Percentiles rank a stretch among this genome's conserved stretches.
Evolutionary conservation across 2,329 filamentous ascomycete species (phyloP).

Genomic region (Kalmusia sp.): DNA sequence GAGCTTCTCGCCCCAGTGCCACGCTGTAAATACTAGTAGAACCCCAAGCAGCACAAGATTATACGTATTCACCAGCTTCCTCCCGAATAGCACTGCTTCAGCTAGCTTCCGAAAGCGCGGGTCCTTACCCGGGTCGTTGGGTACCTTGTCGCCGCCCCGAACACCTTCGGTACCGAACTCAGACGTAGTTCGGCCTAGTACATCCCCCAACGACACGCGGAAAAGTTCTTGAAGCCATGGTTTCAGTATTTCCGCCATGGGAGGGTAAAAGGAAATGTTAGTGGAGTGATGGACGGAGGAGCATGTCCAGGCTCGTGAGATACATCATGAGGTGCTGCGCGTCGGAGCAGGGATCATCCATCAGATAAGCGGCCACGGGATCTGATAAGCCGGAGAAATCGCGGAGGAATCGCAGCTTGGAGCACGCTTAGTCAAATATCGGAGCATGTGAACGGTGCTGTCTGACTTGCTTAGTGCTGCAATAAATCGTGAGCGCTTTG

Average conservation of each 20-base stretch:
- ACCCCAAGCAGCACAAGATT: slow-evolving; percentile 48
- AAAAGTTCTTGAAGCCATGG: background rate
- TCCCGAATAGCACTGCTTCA: slow-evolving; percentile 47
- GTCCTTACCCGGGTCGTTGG: slow-evolving; percentile 43
- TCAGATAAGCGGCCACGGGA: background rate
- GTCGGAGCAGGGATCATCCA: background rate
- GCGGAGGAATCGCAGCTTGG: no score
- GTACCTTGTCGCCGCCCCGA: slow-evolving; percentile 22
- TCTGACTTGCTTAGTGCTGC: no score
- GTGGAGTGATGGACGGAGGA: background rate
- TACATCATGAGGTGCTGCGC: background rate
- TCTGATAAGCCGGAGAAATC: slow-evolving; percentile 12
- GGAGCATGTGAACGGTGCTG: no score
- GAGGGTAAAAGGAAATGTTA: background rate
- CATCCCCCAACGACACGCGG: background rate
- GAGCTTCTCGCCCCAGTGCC: slow-evolving; percentile 45
- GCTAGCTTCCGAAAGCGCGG: slow-evolving; percentile 45
- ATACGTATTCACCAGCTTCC: slow-evolving; percentile 48
- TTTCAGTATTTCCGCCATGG: background rate
- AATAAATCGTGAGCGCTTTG: no score
- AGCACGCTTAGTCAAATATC: no score
- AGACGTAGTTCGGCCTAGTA: background rate
- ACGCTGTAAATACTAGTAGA: slow-evolving; percentile 44
- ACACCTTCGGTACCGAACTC: background rate
- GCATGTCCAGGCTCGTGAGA: background rate